Evolutionary conservation across 164 flowering plant genomes (phyloP).

Genomic region (Saururus chinensis): DNA sequence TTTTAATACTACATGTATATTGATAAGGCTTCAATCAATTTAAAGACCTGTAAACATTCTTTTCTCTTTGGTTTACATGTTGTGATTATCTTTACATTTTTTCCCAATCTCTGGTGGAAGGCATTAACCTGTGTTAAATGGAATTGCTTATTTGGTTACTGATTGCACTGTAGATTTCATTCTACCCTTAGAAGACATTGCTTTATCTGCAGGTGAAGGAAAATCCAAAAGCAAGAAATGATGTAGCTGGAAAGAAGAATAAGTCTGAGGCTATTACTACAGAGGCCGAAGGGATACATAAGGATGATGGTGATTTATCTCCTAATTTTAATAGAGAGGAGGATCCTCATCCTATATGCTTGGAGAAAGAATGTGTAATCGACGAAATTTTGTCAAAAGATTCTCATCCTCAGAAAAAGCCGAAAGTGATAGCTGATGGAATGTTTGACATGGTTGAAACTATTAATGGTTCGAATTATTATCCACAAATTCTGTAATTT

Average conservation of each 20-base stretch:
- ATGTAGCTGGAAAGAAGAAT: constrained; percentile 23
- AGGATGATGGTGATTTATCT: constrained; percentile 14
- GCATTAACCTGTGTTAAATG: neutral
- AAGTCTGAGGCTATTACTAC: constrained; percentile 11
- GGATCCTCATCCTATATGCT: constrained; percentile 9
- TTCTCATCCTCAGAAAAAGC: constrained; percentile 52
- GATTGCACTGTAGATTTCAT: neutral
- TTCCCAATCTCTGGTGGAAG: no score
- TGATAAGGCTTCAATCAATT: no score
- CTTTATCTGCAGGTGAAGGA: constrained; percentile 5
- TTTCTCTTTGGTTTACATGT: no score
- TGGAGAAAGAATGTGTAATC: constrained; percentile 21
- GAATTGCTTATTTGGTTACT: neutral
- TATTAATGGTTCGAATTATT: constrained; percentile 23
- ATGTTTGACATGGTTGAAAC: constrained; percentile 13
- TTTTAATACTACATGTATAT: no score
- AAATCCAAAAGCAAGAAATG: constrained; percentile 21
- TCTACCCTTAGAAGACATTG: no score
- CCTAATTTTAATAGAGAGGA: constrained; percentile 11
- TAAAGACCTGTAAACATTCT: no score
- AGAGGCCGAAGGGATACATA: neutral
- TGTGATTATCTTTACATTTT: no score
- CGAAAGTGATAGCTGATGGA: constrained; percentile 35
- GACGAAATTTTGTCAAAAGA: constrained; percentile 26
- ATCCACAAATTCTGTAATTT: neutral